Evolutionary conservation across 352 stramenopile species (phyloP), one percentile per base, ranked within the genome.

Genomic region (Peronospora belbahrii): DNA sequence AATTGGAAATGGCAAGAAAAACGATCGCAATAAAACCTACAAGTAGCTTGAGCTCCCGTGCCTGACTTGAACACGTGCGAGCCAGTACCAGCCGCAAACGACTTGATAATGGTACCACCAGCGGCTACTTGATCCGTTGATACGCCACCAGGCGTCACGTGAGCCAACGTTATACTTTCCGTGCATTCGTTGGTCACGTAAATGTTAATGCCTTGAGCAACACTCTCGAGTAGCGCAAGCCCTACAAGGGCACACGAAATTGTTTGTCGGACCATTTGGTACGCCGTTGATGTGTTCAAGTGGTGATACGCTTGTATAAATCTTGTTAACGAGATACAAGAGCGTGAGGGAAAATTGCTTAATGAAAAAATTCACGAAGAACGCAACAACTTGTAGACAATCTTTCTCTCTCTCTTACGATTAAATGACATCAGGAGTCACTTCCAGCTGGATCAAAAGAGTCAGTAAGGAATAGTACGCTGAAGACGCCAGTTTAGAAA

Each of bases 181-280:
- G 57, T 36, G 49, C 75, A 87, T 49, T 56, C 60, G 66, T 87
- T 87, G 49, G 51, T 60, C 36, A 87, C 57, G 54, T 78, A 70
- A 51, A 85, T 50, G 34, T 67, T 63, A 53, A 80, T 65, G 36
- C 56, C 67, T 13, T 59, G 36, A 2, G 62, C 48, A 14, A 55
- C 40, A 18, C 41, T 39, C 10, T 54, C 50, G 19, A 77, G 40
- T 42, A 79, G 42, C 47, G 64, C 55, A 6, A 74, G 20, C 2
- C 56, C 49, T 17, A 58, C 30, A 10, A 71, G 37, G 18, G 57
- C 59, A 37, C 44, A 47, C 11, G 64, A 50, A 17, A 78, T 18
- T 31, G 53, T 41, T 32, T 56, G 59, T 48, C 56, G 66, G 39
- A 73, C 54, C 65, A 75, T 79, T 6, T 24, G 50, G 18, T 19